A percentile compares a stretch with the other conserved stretches of the same genome.
Conservation (phyloP, 495 filamentous ascomycete species). For the Penicillium fimorum region DNA sequence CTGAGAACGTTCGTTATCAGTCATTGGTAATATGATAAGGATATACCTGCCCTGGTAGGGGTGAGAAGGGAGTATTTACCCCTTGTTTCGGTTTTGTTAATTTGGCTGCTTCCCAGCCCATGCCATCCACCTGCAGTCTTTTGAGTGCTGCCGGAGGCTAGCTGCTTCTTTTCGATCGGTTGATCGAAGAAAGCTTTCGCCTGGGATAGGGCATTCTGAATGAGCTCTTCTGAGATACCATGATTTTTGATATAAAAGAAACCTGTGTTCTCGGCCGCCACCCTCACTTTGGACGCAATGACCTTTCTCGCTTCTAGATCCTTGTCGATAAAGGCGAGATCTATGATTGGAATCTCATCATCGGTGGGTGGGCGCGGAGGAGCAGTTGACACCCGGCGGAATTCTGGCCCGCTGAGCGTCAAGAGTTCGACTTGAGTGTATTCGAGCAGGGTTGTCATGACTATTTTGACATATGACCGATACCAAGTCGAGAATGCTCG, state of each 20-base stretch:
- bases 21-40: constrained; percentile 1
- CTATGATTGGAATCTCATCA: constrained; percentile 58
- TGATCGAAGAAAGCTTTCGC: constrained; percentile 49
- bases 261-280: constrained; percentile 47
- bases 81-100: constrained; percentile 30
- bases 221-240: constrained; percentile 46
- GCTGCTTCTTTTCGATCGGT: constrained; percentile 39
- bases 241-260: constrained; percentile 59
- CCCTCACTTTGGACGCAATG: constrained; percentile 40
- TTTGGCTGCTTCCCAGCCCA: constrained; percentile 24
- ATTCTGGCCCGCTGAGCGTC: constrained; percentile 28
- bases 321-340: constrained; percentile 43
- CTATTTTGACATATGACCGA: neutral
- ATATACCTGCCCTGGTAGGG: neutral
- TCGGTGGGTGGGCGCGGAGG: constrained; percentile 30
- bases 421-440: constrained; percentile 37
- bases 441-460: constrained; percentile 6
- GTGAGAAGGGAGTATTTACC: constrained; percentile 12
- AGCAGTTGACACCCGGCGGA: constrained; percentile 35
- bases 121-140: constrained; percentile 34
- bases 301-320: constrained; percentile 35
- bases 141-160: constrained; percentile 21
- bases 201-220: constrained; percentile 36
- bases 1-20: constrained; percentile 8
- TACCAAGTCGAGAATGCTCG: neutral